Percentiles rank a stretch among this genome's conserved stretches.
Conservation (phyloP, 1,139 yeast species). For the Suhomyces bribrorum region DNA sequence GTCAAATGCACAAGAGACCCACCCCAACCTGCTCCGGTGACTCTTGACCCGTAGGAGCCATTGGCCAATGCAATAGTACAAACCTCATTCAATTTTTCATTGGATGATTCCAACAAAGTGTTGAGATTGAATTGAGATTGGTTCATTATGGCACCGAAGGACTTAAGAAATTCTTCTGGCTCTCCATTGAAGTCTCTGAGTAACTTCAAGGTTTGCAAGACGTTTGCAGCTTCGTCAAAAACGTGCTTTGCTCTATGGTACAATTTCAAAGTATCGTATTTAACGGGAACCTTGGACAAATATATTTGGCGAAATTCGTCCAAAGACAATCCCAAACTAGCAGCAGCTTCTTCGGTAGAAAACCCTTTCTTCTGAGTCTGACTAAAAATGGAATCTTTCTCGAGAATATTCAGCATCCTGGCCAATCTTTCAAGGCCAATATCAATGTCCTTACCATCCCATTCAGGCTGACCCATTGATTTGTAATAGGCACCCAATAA, state of each 20-base stretch:
- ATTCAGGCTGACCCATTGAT: constrained; percentile 32
- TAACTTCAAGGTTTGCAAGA: constrained; percentile 49
- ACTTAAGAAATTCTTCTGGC: constrained; percentile 27
- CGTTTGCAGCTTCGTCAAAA: constrained; percentile 63
- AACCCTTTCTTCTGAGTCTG: constrained; percentile 46
- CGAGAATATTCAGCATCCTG: constrained; percentile 45
- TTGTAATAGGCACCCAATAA: constrained; percentile 55
- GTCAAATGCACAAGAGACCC: constrained; percentile 72
- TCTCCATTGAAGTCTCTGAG: constrained; percentile 23
- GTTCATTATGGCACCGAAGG: constrained; percentile 59
- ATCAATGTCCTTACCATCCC: constrained; percentile 52
- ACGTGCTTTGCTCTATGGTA: constrained; percentile 66
- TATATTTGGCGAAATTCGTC: constrained; percentile 49
- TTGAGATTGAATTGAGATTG: constrained; percentile 59
- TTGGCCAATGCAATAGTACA: constrained; percentile 53
- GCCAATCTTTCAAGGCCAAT: constrained; percentile 44
- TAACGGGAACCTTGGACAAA: constrained; percentile 57
- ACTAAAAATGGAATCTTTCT: constrained; percentile 30
- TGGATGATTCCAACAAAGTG: constrained; percentile 54
- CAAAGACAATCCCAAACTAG: constrained; percentile 40
- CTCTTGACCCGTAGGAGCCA: constrained; percentile 68
- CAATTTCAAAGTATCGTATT: constrained; percentile 54
- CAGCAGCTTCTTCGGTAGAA: constrained; percentile 51
- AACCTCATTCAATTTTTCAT: constrained; percentile 52
- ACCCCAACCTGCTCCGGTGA: constrained; percentile 85